Evolutionary conservation across 106 monocot species (phyloP), one percentile per base, ranked within the genome.

Genomic region (Allium fistulosum): DNA sequence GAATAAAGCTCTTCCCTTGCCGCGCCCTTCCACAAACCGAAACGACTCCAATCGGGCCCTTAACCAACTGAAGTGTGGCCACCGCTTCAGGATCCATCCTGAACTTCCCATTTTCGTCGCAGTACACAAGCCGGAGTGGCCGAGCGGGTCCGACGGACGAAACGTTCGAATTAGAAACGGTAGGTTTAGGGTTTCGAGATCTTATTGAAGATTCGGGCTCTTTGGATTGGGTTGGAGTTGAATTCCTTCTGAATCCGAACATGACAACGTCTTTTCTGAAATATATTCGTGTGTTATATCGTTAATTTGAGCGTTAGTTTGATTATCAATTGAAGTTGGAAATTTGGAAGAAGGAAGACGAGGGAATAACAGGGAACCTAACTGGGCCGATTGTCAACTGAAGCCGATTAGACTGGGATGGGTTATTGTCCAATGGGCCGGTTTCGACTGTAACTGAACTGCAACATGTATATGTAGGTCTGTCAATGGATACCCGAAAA

Each of bases 21-120:
- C 89, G 85, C 13, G 89, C 89, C 49, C 89, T 79, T 16, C 89
- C 89, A 15, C 89, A 87, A 65, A 86, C 90, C 15, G 86, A 85
- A 48, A 90, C 80, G 57, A 90, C 85, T 9, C 89, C 89, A 49
- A 90, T 60, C 59, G 89, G 89, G 27, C 85, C 89, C 57, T 90
- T 90, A 18, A 90, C 96, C 46, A 96, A 79, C 75, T 96, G 92
- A 10, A 96, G 83, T 8, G 86, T 70, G n/a, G 88, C 82, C 56
- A 92, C 92, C n/a, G 96, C 96, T 78, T 96, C 96, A 7, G 91
- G 80, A 70, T 88, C 92, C 96, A 96, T 89, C 72, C 70, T 69
- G 76, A 96, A 96, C 84, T 82, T 88, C 9, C 90, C 90, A 58
- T 80, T 86, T 27, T 86, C 85, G 71, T 90, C 90, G 61, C 80